Base-by-base conservation (phyloP, 192 early-diverging fungal species). In the Thamnidium elegans region DNA sequence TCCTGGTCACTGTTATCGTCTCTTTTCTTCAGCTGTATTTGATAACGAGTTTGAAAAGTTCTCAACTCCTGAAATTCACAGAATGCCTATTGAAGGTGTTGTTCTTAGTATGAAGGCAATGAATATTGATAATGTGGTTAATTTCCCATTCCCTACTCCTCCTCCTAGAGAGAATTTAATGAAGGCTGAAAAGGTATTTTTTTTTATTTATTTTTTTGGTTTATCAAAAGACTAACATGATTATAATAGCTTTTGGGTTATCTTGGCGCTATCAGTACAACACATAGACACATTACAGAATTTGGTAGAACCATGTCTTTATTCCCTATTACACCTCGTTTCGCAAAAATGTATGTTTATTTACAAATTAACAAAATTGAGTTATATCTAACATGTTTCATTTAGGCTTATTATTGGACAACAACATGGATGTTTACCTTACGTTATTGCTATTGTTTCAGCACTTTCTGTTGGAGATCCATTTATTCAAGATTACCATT, bases 21-120 rank as follows among this genome's bases (percentile, higher is more conserved):
- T 99, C 5, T 99, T 90, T 72, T 93, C 90, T 39, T 93, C 92
- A 15, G 93, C 94, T 1, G 94, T 99, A 0, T 99, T 92, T 72
- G 86, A 92, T 59, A 87, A 94, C 65, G 86, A 96, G 59, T 99
- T 99, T 74, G 72, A 78, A 14, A 78, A 81, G 51, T 95, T 95
- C 72, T 89, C 92, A 0, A 81, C 81, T 65, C 95, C 95, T 10
- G 96, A 99, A 74, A 95, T 99, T 58, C 74, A 92, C 72, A 82
- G 92, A 46, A 90, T 96, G 78, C 95, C 97, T 3, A 96, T 99
- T 52, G 94, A 97, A 73, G 93, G 92, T 50, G 93, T 98, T 10
- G 92, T 98, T 7, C 79, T 99, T 50, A 91, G 92, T 67, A 98
- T 99, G 96, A 99, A 99, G 79, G 77, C 88, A 15, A 99, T 99